Base-by-base conservation (phyloP, 345 rosid species). In the Mangifera indica region DNA sequence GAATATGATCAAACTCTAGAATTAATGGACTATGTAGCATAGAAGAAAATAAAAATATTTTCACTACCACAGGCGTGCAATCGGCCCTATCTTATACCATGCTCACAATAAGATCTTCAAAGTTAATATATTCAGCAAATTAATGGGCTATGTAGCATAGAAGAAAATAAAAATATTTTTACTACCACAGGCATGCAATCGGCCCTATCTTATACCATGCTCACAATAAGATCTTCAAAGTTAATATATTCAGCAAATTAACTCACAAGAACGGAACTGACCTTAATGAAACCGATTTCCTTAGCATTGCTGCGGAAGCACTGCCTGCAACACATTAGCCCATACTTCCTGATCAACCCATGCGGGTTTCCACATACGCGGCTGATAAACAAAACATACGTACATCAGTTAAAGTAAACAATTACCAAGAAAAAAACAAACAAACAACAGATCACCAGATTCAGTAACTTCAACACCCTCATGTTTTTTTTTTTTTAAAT, bases 241-340 rank as follows among this genome's bases (percentile, higher is more conserved):
- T 55, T 21, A 2, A 55, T n/a, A 55, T 20, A 24, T 29, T 54
- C 10, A 54, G 20, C 10, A 18, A 18, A 54, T 4, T 54, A 9
- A 3, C n/a, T 18, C 7, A 54, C 0, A 60, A 34, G 2, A 21
- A n/a, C 2, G 42, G 13, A 18, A 46, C 58, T 14, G 45, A 80
- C 83, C 83, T 80, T 80, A 46, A 80, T 76, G 59, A 80, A 80
- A 13, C 83, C 83, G 53, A 80, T 80, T 40, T 80, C 80, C 75
- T 80, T 80, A 29, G 83, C 80, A 40, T 80, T 80, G 75, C 80
- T 73, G 60, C 80, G 83, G 80, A 80, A 80, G 72, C 83, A 80
- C 66, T 80, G 83, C 69, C 83, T 76, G 66, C 83, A 80, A 64
- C 83, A 80, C 83, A 80, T 80, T 11, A 80, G 66, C 1, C 80